A percentile compares a stretch with the other conserved stretches of the same genome.
Conservation (phyloP, 208 protist species). For the Leishmania mexicana region DNA sequence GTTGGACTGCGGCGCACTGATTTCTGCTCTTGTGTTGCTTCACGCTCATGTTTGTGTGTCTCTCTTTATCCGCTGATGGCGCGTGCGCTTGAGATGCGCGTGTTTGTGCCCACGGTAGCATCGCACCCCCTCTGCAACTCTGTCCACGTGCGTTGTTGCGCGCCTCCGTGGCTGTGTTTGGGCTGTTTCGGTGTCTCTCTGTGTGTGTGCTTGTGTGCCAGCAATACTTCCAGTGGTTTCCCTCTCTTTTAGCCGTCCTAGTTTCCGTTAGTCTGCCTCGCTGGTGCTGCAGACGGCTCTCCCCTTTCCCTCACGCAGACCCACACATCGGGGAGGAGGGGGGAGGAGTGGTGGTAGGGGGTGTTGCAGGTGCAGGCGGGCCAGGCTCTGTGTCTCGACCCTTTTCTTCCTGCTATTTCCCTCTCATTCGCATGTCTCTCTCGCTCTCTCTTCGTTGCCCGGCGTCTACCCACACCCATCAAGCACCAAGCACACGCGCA, state of each 20-base stretch:
- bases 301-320: not conserved
- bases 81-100: not conserved
- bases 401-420: not conserved
- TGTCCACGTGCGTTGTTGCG: not conserved
- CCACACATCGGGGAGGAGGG: not conserved
- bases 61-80: constrained; percentile 13
- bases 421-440: not conserved
- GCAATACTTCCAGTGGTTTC: not conserved
- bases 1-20: not conserved
- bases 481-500: not conserved
- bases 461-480: not conserved
- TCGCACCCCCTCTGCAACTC: not conserved
- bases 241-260: not conserved
- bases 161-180: not conserved
- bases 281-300: not conserved
- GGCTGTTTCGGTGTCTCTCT: not conserved
- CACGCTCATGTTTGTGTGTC: not conserved
- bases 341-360: not conserved
- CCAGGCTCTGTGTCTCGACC: not conserved
- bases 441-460: not conserved
- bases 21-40: not conserved
- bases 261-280: not conserved
- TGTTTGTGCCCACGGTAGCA: not conserved
- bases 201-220: not conserved
- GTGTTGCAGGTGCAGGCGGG: not conserved